Conservation (phyloP, 2,329 filamentous ascomycete species). For the Aureobasidium uvarum region DNA sequence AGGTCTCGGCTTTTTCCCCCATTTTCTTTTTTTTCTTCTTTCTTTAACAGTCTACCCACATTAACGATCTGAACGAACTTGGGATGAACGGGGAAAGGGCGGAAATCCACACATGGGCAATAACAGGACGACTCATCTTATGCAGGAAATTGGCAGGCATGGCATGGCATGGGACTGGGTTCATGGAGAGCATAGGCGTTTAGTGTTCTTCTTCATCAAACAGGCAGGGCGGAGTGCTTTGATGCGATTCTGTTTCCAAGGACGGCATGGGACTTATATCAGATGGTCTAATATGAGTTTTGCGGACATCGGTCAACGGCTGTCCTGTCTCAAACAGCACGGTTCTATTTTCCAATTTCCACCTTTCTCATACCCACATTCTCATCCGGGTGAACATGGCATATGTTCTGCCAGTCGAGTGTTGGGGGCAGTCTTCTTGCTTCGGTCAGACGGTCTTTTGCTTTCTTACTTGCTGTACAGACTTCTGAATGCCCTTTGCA, state of each 20-base stretch:
- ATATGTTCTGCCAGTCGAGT: too few relatives aligned
- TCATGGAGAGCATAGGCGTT: not conserved
- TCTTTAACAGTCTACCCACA: not conserved
- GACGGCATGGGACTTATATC: not conserved
- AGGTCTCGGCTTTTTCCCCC: not conserved
- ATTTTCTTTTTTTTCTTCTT: constrained; percentile 8
- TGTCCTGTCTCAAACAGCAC: not conserved
- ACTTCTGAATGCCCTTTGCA: too few relatives aligned
- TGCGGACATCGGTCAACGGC: not conserved
- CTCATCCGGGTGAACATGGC: too few relatives aligned
- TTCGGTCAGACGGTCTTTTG: too few relatives aligned
- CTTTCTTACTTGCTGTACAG: too few relatives aligned
- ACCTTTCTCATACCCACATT: not conserved
- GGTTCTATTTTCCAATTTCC: not conserved
- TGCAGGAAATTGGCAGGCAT: not conserved
- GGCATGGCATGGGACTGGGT: not conserved
- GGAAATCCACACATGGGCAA: constrained; percentile 1
- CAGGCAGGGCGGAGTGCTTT: not conserved
- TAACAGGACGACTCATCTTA: constrained; percentile 9
- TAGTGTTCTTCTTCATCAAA: not conserved
- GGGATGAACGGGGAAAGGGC: not conserved
- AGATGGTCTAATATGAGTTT: not conserved
- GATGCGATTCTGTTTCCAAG: not conserved
- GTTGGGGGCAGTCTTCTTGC: too few relatives aligned
- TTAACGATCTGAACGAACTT: constrained; percentile 19